These are phyloP conservation scores for Tolypocladium inflatum DNA, from an alignment of 2,329 filamentous ascomycete species.

Conservation along the genomic window DNA sequence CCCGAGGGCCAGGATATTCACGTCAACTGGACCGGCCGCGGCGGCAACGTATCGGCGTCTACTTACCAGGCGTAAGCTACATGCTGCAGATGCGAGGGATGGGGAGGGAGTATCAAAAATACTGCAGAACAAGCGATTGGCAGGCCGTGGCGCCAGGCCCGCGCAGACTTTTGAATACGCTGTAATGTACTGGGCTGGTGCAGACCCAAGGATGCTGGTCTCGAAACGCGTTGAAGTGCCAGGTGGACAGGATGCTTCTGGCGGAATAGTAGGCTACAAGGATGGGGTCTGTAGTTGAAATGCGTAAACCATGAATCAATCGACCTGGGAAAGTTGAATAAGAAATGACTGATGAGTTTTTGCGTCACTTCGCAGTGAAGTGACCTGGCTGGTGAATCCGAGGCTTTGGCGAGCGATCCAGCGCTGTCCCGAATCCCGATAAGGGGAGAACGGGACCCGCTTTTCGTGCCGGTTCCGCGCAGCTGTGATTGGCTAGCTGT, in stretches of 20 bases:
- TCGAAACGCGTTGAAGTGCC: not conserved
- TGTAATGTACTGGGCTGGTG: not conserved
- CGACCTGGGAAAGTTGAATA: not conserved
- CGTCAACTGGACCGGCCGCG: constrained; percentile 99
- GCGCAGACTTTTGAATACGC: constrained; percentile 1
- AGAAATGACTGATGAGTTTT: not conserved
- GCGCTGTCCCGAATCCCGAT: not conserved
- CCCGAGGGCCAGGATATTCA: constrained; percentile 81
- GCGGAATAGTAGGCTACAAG: not conserved
- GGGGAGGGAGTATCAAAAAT: not conserved
- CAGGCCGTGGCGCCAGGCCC: not conserved
- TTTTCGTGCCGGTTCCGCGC: not conserved
- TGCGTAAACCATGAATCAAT: not conserved
- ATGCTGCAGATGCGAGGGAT: not conserved
- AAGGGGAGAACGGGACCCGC: constrained; percentile 8
- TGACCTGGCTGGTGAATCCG: not conserved
- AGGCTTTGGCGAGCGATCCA: not conserved
- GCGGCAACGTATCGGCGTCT: constrained; percentile 92
- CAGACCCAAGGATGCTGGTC: not conserved
- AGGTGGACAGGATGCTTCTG: not conserved
- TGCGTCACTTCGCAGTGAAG: too few relatives aligned
- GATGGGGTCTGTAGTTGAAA: not conserved
- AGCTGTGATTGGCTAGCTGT: constrained; percentile 15
- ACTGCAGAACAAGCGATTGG: not conserved
- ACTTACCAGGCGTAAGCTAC: constrained; percentile 90